Conservation (phyloP, 75 land plant genomes). For the Azolla pinnata region DNA sequence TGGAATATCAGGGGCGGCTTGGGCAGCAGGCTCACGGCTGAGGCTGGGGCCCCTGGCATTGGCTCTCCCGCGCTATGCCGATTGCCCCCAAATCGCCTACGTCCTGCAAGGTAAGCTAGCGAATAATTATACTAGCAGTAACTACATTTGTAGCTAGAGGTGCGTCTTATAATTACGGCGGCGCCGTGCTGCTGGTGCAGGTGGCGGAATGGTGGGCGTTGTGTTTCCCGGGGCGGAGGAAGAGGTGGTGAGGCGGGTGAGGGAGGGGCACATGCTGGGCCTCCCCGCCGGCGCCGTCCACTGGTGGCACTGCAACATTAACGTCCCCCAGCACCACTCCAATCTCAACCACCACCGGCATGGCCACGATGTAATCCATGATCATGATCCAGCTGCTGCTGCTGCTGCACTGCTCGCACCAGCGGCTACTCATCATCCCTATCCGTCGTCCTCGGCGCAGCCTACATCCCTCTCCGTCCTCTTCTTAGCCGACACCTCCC, state of each 20-base stretch:
- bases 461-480: constrained; percentile 48
- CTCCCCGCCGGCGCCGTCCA: constrained; percentile 55
- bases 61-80: constrained; percentile 57
- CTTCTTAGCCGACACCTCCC: constrained; percentile 58
- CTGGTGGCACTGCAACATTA: constrained; percentile 76
- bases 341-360: too few relatives aligned
- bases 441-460: too few relatives aligned
- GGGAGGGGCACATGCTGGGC: constrained; percentile 59
- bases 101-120: constrained; percentile 50
- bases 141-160: background rate
- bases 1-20: too few relatives aligned
- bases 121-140: background rate
- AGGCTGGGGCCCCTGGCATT: constrained; percentile 38
- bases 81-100: constrained; percentile 58
- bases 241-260: constrained; percentile 48
- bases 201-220: constrained; percentile 50
- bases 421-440: too few relatives aligned
- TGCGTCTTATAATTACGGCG: background rate
- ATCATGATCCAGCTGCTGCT: too few relatives aligned
- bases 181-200: constrained; percentile 13
- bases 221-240: constrained; percentile 38
- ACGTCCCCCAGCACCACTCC: too few relatives aligned
- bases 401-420: too few relatives aligned
- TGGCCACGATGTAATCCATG: constrained; percentile 21
- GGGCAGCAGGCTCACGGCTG: too few relatives aligned